Evolutionary conservation across 768 basidiomycete species (phyloP), one percentile per base, ranked within the genome.

Genomic region (Heimioporus sp.): DNA sequence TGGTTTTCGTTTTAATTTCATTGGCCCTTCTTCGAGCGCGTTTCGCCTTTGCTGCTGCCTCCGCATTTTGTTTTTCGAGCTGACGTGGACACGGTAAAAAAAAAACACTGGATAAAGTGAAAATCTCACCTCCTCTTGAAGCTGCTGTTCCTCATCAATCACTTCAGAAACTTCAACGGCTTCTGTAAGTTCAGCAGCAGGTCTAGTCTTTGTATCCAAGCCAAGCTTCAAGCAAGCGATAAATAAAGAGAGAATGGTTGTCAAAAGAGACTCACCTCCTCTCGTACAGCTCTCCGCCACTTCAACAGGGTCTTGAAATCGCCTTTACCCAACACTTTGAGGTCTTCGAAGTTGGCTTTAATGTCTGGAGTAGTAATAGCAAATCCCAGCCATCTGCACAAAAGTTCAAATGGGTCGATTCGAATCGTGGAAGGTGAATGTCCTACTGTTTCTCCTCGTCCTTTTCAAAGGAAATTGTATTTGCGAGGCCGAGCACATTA

Each of bases 281-380:
- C 86, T 28, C 97, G 86, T 31, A 98, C 75, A 6, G 84, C 81
- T 39, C 83, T 70, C 45, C 97, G 81, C 96, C 96, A 99, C 73
- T 87, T 98, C 52, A 98, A 76, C 49, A 99, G 73, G 10, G 80
- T 64, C 69, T 98, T 98, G 76, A 99, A 99, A 65, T 99, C 97
- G 28, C 95, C 90, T 73, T 98, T 99, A 32, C 97, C 97, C 32
- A 99, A 74, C 5, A 99, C 97, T 68, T 96, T 98, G 58, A 99
- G 77, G 76, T 99, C 97, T 19, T 86, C 82, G 58, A 86, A 88
- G 66, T 90, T 92, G n/a, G 78, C 76, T 65, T 83, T 81, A 56
- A 98, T 75, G 48, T 98, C 96, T 0, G 76, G 66, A 2, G 88
- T 87, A 19, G 92, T 97, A 51, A 86, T 72, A 44, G 81, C 78